Conservation (phyloP, 2,329 filamentous ascomycete genomes). For the Pseudogymnoascus pannorum region DNA sequence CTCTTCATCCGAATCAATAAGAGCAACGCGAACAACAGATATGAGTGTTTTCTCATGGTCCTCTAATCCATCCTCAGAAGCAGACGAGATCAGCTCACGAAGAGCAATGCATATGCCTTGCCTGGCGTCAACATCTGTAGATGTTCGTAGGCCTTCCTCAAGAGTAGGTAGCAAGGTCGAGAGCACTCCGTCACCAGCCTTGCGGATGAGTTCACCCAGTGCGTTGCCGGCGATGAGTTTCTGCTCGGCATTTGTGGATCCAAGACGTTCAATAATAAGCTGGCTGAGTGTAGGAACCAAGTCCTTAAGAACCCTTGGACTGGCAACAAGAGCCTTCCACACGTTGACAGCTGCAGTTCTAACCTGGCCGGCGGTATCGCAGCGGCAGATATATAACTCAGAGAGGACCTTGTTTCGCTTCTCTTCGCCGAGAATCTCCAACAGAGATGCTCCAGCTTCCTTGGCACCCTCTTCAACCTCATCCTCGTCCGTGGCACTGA, state of each 20-base stretch:
- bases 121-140: slow-evolving; percentile 85
- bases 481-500: slow-evolving; percentile 72
- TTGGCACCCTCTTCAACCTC: slow-evolving; percentile 71
- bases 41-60: slow-evolving; percentile 94
- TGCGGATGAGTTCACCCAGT: slow-evolving; percentile 90
- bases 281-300: slow-evolving; percentile 91
- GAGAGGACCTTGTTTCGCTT: slow-evolving; percentile 95
- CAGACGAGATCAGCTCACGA: slow-evolving; percentile 84
- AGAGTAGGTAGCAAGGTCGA: slow-evolving; percentile 82
- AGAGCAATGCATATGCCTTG: slow-evolving; percentile 97
- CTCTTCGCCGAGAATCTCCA: slow-evolving; percentile 90
- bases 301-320: slow-evolving; percentile 87
- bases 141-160: slow-evolving; percentile 81
- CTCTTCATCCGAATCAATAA: slow-evolving; percentile 82
- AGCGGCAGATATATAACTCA: slow-evolving; percentile 94
- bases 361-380: slow-evolving; percentile 88
- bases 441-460: slow-evolving; percentile 86
- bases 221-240: slow-evolving; percentile 98
- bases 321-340: slow-evolving; percentile 95
- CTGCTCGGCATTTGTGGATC: slow-evolving; percentile 95
- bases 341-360: slow-evolving; percentile 84
- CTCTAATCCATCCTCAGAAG: slow-evolving; percentile 79
- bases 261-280: slow-evolving; percentile 86
- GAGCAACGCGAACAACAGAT: slow-evolving; percentile 83
- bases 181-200: slow-evolving; percentile 89